A percentile compares a stretch with the other conserved stretches of the same genome.
Conservation (phyloP, 306 rosid species). For the Dalbergia cochinchinensis region DNA sequence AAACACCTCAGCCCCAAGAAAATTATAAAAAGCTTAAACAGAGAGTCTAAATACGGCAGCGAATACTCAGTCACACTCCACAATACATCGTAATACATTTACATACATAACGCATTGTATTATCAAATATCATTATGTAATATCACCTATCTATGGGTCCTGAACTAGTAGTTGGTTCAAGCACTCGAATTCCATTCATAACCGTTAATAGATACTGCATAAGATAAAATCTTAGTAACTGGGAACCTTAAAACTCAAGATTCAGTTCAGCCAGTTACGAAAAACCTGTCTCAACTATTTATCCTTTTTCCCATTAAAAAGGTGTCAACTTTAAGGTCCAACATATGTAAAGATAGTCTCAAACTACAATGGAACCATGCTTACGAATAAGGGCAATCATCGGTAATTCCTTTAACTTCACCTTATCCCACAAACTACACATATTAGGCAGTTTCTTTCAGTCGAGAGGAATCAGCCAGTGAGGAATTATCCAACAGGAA, state of each 20-base stretch:
- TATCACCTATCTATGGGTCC: no score
- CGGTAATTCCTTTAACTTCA: constrained; percentile 2
- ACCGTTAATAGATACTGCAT: not conserved
- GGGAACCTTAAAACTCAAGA: no score
- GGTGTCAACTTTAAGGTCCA: not conserved
- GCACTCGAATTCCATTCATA: no score
- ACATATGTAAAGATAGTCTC: not conserved
- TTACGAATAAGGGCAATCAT: not conserved
- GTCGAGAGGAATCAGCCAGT: not conserved
- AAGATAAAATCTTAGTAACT: not conserved
- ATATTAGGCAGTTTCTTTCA: constrained; percentile 7
- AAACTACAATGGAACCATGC: not conserved
- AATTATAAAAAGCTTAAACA: no score
- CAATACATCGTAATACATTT: no score
- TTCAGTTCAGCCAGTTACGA: no score
- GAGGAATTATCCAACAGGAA: constrained; percentile 19
- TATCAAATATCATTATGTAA: no score
- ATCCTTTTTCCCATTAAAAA: not conserved
- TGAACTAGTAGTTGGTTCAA: not conserved
- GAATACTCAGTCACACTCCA: no score
- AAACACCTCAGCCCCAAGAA: no score
- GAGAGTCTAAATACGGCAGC: no score
- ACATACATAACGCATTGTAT: no score
- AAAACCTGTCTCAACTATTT: no score
- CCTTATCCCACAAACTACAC: constrained; percentile 14